Evolutionary conservation across 2,329 filamentous ascomycete species (phyloP).

Genomic region (Rutstroemia sp.): DNA sequence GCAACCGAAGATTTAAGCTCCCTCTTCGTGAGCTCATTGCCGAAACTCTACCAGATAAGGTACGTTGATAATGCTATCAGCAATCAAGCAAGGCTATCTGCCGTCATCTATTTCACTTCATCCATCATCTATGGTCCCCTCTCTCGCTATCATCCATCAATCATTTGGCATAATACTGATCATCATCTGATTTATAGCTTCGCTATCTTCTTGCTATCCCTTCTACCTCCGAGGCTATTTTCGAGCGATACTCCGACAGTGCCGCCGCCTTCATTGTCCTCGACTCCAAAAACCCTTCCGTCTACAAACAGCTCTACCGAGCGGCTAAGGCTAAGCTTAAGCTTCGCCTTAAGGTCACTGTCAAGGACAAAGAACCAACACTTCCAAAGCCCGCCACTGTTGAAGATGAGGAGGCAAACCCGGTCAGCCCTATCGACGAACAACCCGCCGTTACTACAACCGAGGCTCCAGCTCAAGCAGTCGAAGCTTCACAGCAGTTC

Average conservation of each 20-base stretch:
- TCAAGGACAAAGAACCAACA: slow-evolving; percentile 32
- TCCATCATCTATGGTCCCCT: neutral
- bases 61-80: slow-evolving; percentile 40
- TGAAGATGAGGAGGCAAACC: slow-evolving; percentile 38
- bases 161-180: slow-evolving; percentile 19
- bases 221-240: slow-evolving; percentile 52
- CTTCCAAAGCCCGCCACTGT: slow-evolving; percentile 36
- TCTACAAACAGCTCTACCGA: slow-evolving; percentile 95
- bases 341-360: slow-evolving; percentile 74
- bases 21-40: slow-evolving; percentile 77
- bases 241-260: slow-evolving; percentile 95
- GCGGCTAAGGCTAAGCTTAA: slow-evolving; percentile 98
- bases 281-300: slow-evolving; percentile 66
- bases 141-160: neutral
- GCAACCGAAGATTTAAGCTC: slow-evolving; percentile 78
- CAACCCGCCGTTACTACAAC: slow-evolving; percentile 6
- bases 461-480: neutral
- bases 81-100: slow-evolving; percentile 14
- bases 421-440: slow-evolving; percentile 18
- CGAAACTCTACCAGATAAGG: slow-evolving; percentile 70
- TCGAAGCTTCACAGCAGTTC: neutral
- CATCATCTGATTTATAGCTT: slow-evolving; percentile 44
- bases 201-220: slow-evolving; percentile 61
- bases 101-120: neutral
- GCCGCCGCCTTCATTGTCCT: slow-evolving; percentile 73